phyloP scores from a whole-genome alignment of 371 early-diverging fungal genomes.

The Actinomucor elegans region DNA sequence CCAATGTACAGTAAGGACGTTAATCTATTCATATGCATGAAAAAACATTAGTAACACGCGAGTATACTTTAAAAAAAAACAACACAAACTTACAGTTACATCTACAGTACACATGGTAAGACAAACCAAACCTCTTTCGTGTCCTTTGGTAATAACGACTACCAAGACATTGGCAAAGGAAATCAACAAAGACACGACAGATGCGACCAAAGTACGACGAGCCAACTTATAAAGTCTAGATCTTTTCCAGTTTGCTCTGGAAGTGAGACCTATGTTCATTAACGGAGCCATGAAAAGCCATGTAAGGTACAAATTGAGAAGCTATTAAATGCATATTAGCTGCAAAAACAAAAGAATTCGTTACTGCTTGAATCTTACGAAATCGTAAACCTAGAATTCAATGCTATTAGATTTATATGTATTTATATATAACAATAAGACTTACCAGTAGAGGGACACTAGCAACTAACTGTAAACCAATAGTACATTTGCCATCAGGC shows the following conservation, averaged over 20 bases:
- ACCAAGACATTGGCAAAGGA: conserved; percentile 50
- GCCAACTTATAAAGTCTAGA: conserved; percentile 48
- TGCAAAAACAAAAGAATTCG: background rate
- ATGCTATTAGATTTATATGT: background rate
- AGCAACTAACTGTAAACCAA: conserved; percentile 38
- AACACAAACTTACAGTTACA: conserved; percentile 42
- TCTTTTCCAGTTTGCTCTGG: conserved; percentile 45
- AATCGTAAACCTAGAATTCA: conserved; percentile 32
- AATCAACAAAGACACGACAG: conserved; percentile 46
- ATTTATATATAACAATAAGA: background rate
- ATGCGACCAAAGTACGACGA: conserved; percentile 49
- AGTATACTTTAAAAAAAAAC: background rate
- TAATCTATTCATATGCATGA: conserved; percentile 28
- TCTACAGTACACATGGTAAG: conserved; percentile 56
- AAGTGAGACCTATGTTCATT: conserved; percentile 32
- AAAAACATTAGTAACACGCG: no score
- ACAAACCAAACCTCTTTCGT: conserved; percentile 55
- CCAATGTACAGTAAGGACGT: conserved; percentile 61
- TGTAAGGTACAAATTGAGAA: conserved; percentile 35
- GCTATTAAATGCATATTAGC: conserved; percentile 1
- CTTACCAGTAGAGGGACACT: no score
- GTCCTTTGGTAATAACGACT: conserved; percentile 47
- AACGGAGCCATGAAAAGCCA: conserved; percentile 43
- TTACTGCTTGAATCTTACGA: conserved; percentile 23
- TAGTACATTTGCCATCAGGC: conserved; percentile 44